Conservation (phyloP, 2,329 filamentous ascomycete species). For the Colletotrichum sp. region DNA sequence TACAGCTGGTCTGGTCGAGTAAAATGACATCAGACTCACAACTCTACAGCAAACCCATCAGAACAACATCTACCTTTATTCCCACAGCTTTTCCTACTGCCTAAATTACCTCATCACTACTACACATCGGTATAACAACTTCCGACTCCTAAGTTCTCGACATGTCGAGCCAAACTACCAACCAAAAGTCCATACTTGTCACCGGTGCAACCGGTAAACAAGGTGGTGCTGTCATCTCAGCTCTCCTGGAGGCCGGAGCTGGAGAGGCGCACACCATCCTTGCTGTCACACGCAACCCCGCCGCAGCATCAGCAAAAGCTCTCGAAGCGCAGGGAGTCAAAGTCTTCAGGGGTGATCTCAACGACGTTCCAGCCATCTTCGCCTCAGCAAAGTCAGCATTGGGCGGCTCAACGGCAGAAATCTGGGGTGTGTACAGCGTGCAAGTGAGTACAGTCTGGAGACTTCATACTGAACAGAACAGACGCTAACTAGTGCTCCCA, state of each 20-base stretch:
- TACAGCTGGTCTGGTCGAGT: background rate
- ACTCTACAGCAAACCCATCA: background rate
- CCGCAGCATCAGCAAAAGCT: conserved; percentile 53
- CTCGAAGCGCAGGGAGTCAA: conserved; percentile 49
- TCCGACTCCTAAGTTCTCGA: background rate
- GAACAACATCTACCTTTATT: background rate
- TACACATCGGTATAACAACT: background rate
- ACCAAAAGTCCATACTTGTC: conserved; percentile 37
- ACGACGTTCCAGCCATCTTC: conserved; percentile 54
- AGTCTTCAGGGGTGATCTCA: conserved; percentile 60
- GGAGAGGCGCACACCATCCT: conserved; percentile 31
- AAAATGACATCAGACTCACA: background rate
- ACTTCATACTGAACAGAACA: background rate
- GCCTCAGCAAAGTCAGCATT: conserved; percentile 34
- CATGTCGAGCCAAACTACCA: background rate
- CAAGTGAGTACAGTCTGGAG: conserved; percentile 39
- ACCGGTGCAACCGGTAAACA: conserved; percentile 55
- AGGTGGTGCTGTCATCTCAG: conserved; percentile 47
- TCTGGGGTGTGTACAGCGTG: conserved; percentile 67
- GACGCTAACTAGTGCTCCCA: background rate
- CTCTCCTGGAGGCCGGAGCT: conserved; percentile 35
- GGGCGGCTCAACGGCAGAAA: conserved; percentile 20
- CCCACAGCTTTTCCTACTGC: background rate
- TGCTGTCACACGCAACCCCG: conserved; percentile 63
- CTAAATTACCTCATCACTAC: background rate